A percentile compares a stretch with the other conserved stretches of the same genome.
Conservation (phyloP, 768 basidiomycete species). For the Lactarius psammicola region DNA sequence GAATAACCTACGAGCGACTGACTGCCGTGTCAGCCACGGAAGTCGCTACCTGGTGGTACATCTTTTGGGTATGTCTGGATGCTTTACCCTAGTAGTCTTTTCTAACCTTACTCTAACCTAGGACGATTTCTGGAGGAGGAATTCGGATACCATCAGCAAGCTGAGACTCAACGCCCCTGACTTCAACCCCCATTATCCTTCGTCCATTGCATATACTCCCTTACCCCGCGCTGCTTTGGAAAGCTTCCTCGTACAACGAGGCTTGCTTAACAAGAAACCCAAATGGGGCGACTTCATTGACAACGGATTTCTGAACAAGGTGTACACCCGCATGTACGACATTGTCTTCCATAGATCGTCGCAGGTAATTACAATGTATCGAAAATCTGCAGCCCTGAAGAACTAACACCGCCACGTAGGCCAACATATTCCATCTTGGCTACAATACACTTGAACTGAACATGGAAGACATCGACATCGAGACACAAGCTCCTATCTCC, state of each 20-base stretch:
- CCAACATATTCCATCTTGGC: constrained; percentile 62
- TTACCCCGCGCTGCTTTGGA: constrained; percentile 64
- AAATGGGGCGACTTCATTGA: constrained; percentile 53
- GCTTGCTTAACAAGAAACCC: constrained; percentile 49
- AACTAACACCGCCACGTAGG: constrained; percentile 40
- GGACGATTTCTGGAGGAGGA: constrained; percentile 78
- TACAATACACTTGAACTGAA: constrained; percentile 49
- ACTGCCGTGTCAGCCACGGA: constrained; percentile 47
- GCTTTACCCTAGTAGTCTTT: background rate
- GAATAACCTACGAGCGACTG: constrained; percentile 53
- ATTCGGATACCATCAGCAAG: constrained; percentile 53
- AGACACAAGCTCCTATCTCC: constrained; percentile 50
- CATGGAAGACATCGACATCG: constrained; percentile 61
- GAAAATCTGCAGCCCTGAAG: background rate
- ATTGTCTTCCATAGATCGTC: constrained; percentile 54
- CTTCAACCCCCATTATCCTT: constrained; percentile 70
- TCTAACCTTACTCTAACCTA: constrained; percentile 32
- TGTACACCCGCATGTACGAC: constrained; percentile 71
- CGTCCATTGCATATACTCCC: constrained; percentile 71
- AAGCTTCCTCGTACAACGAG: constrained; percentile 59
- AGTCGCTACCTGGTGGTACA: constrained; percentile 71
- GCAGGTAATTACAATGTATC: constrained; percentile 40
- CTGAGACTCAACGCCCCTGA: constrained; percentile 50
- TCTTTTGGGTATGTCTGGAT: constrained; percentile 60
- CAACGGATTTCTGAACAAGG: constrained; percentile 65